These are phyloP conservation scores for Aphanomyces invadans DNA, from an alignment of 352 stramenopile genomes.

Conservation along the genomic window DNA sequence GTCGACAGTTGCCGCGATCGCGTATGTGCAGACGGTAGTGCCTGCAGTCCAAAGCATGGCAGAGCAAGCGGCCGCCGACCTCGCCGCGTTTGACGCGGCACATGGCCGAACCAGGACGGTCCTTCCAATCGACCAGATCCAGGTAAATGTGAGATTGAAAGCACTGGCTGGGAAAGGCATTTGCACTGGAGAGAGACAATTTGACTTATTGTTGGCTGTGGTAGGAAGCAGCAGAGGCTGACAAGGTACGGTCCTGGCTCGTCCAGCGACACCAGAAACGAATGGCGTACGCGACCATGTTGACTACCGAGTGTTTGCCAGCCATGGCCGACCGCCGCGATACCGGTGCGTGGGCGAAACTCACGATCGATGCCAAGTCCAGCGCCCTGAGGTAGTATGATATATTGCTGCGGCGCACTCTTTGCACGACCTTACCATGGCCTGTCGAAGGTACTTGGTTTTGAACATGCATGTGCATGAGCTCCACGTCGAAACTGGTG, in stretches of 20 bases:
- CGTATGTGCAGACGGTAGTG: constrained; percentile 53
- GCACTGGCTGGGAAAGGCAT: too few species aligned
- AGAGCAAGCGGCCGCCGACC: constrained; percentile 45
- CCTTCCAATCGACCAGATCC: constrained; percentile 83
- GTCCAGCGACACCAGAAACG: constrained; percentile 62
- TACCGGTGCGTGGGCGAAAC: background rate
- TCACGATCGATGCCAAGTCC: background rate
- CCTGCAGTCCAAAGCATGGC: constrained; percentile 26
- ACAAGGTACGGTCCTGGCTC: constrained; percentile 59
- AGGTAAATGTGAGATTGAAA: too few species aligned
- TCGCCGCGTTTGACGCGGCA: constrained; percentile 27
- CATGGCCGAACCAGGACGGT: constrained; percentile 50
- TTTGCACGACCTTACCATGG: background rate
- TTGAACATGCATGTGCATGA: background rate
- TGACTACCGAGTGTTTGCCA: background rate
- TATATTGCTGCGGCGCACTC: background rate
- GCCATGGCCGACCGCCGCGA: background rate
- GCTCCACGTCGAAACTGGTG: background rate
- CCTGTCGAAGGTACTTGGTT: background rate
- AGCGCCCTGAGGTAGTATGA: background rate
- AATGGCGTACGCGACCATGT: constrained; percentile 24
- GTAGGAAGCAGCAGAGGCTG: constrained; percentile 63
- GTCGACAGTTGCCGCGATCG: constrained; percentile 69
- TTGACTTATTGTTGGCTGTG: background rate
- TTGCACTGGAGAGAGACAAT: background rate